These are phyloP conservation scores for Sporothrix pallida DNA, from an alignment of 2,329 filamentous ascomycete genomes.

Conservation along the genomic window DNA sequence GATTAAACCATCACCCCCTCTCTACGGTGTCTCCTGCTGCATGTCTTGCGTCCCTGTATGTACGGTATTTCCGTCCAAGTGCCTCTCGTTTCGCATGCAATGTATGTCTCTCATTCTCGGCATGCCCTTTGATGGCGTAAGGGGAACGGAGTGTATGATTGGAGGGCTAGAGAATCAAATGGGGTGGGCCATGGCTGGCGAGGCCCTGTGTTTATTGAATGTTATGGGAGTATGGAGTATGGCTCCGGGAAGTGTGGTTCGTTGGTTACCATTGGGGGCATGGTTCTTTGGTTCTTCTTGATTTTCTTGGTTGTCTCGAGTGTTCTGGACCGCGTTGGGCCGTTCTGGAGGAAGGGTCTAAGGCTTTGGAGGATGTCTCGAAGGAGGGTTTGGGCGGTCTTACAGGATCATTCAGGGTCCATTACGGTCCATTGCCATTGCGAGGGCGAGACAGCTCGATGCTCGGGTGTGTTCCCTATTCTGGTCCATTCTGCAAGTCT, in stretches of 20 bases:
- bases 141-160: constrained; percentile 2
- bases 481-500: neutral
- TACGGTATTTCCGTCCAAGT: neutral
- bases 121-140: neutral
- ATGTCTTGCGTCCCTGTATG: constrained; percentile 9
- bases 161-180: neutral
- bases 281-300: too few relatives aligned
- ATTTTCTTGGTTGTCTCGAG: neutral
- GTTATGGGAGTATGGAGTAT: too few relatives aligned
- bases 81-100: neutral
- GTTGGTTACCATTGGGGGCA: neutral
- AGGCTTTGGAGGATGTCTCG: neutral
- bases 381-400: neutral
- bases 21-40: neutral
- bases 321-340: neutral
- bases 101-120: constrained; percentile 11
- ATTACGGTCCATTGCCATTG: neutral
- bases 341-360: neutral
- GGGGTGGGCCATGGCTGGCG: neutral
- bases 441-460: neutral
- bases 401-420: neutral
- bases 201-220: too few relatives aligned
- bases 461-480: neutral
- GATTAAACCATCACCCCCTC: neutral
- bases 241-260: neutral